Evolutionary conservation across 352 stramenopile genomes (phyloP).

Genomic region (Elongisporangium senticosum): DNA sequence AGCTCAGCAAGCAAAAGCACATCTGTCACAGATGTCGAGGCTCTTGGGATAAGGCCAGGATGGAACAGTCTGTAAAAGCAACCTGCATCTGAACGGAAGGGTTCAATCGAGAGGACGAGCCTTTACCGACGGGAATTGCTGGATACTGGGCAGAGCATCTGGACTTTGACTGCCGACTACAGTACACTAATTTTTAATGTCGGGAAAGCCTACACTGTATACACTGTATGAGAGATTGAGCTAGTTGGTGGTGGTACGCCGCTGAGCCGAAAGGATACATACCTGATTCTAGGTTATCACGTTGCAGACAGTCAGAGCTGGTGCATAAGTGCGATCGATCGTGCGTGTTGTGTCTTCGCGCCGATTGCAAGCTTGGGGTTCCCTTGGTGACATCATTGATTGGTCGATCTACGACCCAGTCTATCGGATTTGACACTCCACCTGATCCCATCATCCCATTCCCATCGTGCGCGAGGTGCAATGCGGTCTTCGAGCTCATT

Average conservation of each 20-base stretch:
- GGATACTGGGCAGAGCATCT: not conserved
- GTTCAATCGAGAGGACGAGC: not conserved
- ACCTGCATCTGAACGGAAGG: not conserved
- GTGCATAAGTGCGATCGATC: not conserved
- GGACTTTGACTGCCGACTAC: no score
- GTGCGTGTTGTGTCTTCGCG: not conserved
- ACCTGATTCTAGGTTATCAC: not conserved
- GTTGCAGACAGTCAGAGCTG: not conserved
- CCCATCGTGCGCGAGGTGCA: not conserved
- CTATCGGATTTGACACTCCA: not conserved
- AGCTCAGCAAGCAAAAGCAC: not conserved
- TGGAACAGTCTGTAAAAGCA: not conserved
- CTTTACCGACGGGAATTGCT: not conserved
- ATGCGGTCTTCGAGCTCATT: not conserved
- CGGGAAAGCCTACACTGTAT: no score
- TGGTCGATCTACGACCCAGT: not conserved
- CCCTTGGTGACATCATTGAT: not conserved
- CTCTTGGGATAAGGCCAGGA: not conserved
- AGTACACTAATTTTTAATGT: no score
- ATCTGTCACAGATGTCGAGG: not conserved
- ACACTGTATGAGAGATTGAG: no score
- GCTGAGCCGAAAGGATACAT: not conserved
- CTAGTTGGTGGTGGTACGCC: not conserved
- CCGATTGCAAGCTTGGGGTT: not conserved
- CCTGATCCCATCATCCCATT: not conserved